phyloP scores from a whole-genome alignment of 805 yeast species.

The Metschnikowia anglica region DNA sequence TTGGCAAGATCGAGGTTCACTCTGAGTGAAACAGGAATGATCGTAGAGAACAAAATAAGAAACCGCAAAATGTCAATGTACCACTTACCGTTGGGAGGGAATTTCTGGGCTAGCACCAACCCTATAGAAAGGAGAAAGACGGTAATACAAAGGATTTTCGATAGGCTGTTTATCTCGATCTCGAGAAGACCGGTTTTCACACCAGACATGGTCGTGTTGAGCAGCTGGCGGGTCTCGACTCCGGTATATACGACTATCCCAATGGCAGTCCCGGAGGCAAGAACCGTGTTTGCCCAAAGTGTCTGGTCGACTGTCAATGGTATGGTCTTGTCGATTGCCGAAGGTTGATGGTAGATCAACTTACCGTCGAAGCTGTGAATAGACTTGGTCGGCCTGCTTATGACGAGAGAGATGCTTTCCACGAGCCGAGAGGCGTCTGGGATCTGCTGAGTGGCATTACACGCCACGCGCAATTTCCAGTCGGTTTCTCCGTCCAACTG shows the following conservation, averaged over 20 bases:
- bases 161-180: slow-evolving; percentile 81
- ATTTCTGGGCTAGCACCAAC: slow-evolving; percentile 80
- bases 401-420: slow-evolving; percentile 53
- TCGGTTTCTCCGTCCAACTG: slow-evolving; percentile 99
- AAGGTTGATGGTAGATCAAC: slow-evolving; percentile 48
- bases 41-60: slow-evolving; percentile 87
- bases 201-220: slow-evolving; percentile 86
- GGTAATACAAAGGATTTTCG: slow-evolving; percentile 83
- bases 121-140: slow-evolving; percentile 76
- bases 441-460: slow-evolving; percentile 63
- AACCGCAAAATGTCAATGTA: slow-evolving; percentile 88
- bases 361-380: slow-evolving; percentile 83
- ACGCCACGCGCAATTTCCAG: slow-evolving; percentile 90
- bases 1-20: slow-evolving; percentile 95
- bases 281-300: slow-evolving; percentile 96
- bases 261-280: slow-evolving; percentile 89
- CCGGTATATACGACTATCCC: slow-evolving; percentile 93
- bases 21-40: slow-evolving; percentile 92
- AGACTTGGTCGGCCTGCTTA: slow-evolving; percentile 79
- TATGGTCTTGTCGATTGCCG: slow-evolving; percentile 44
- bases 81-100: slow-evolving; percentile 63
- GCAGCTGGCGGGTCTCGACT: slow-evolving; percentile 85
- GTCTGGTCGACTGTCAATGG: slow-evolving; percentile 87
- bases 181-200: slow-evolving; percentile 90
- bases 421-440: slow-evolving; percentile 48